Base-by-base conservation (phyloP, 805 yeast genomes). In the Yarrowia bubula region DNA sequence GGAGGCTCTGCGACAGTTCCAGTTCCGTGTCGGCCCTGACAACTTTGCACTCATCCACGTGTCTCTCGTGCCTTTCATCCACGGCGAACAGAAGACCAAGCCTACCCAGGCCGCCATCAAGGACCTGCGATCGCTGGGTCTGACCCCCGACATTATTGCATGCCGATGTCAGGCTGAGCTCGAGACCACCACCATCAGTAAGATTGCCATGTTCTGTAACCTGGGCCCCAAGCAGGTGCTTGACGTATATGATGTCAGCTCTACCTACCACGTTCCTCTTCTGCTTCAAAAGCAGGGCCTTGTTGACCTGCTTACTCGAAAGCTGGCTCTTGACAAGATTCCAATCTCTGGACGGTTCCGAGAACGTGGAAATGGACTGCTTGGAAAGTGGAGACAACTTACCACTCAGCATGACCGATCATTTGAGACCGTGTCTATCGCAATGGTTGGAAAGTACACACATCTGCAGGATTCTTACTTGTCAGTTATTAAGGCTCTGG, bases 91-190 rank as follows among this genome's bases (percentile, higher is more conserved):
- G 78, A 95, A 95, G 83, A 95, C 99, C 47, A 95, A 95, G 79
- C 99, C 99, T 66, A 95, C 99, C 11, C 99, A 95, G 80, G 99
- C 98, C 69, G 99, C 99, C 55, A 89, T 95, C 74, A 91, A 92
- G 77, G 99, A 95, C 77, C 84, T 95, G 78, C 88, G 99, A 79
- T 89, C 97, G 53, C 80, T 93, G 67, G 99, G 99, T 72, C 84
- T 95, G 75, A 85, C 87, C 42, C 98, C 98, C 18, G 98, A 95
- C 77, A 88, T 95, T 86, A 91, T 95, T 79, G 99, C 98, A 66
- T 93, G 98, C 81, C 86, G 99, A 81, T 95, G 99, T 81, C 83
- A 90, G 62, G 89, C 89, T 70, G 83, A 84, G 73, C 83, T 95
- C 71, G 96, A 89, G 73, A 78, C 79, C 66, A 86, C 92, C 69